phyloP scores from a whole-genome alignment of 2,329 filamentous ascomycete species.

The Pyrenochaeta sp. region DNA sequence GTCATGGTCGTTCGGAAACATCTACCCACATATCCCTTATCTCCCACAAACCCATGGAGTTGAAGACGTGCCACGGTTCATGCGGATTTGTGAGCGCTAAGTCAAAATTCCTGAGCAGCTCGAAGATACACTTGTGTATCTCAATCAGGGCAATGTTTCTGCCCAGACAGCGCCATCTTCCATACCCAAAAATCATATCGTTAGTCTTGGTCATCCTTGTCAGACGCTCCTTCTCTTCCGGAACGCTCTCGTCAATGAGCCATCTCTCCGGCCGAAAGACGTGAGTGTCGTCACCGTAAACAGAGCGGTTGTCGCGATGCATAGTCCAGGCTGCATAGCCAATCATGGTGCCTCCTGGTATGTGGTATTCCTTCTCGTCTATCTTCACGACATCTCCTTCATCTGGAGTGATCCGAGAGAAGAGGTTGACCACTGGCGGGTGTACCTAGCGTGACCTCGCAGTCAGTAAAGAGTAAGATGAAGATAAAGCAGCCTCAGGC shows the following conservation, averaged over 20 bases:
- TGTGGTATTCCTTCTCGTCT: conserved; percentile 34
- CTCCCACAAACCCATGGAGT: conserved; percentile 39
- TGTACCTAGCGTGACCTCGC: conserved; percentile 41
- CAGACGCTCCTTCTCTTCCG: conserved; percentile 33
- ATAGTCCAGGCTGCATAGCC: conserved; percentile 46
- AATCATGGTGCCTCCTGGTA: conserved; percentile 47
- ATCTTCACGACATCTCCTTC: conserved; percentile 44
- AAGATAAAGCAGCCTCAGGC: neutral
- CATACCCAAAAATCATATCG: conserved; percentile 50
- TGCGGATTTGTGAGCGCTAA: conserved; percentile 40
- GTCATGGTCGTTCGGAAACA: conserved; percentile 21
- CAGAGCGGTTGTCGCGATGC: conserved; percentile 39
- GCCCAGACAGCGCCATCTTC: conserved; percentile 48
- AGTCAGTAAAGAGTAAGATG: neutral
- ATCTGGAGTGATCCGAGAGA: conserved; percentile 42
- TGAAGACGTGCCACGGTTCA: conserved; percentile 41
- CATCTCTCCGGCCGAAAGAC: conserved; percentile 61
- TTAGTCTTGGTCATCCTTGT: conserved; percentile 43
- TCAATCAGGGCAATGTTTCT: conserved; percentile 46
- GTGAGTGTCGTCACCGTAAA: conserved; percentile 53
- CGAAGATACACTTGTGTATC: conserved; percentile 53
- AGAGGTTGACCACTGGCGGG: conserved; percentile 49
- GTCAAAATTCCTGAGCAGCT: conserved; percentile 49
- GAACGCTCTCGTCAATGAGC: conserved; percentile 43
- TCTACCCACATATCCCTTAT: conserved; percentile 45